phyloP scores from a whole-genome alignment of 2,329 filamentous ascomycete species.

The Xylaria arbuscula region DNA sequence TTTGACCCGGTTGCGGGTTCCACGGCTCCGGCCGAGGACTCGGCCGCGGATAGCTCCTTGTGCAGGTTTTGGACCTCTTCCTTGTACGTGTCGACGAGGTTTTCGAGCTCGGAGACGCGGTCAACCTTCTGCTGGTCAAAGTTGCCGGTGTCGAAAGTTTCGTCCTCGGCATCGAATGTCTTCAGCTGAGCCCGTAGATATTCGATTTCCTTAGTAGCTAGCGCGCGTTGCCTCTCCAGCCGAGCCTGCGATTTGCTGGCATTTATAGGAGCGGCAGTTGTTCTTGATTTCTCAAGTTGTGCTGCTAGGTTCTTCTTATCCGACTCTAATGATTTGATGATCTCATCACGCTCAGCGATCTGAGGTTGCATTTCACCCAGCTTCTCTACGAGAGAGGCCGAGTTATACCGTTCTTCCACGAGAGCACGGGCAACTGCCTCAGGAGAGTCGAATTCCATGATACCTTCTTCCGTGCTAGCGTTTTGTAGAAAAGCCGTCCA shows the following conservation, averaged over 20 bases:
- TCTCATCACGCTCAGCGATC: constrained; percentile 78
- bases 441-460: constrained; percentile 84
- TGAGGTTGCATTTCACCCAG: constrained; percentile 84
- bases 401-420: constrained; percentile 83
- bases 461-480: constrained; percentile 68
- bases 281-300: constrained; percentile 78
- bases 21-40: constrained; percentile 57
- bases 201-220: constrained; percentile 92
- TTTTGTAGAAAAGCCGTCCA: constrained; percentile 89
- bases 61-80: constrained; percentile 80
- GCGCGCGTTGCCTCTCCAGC: constrained; percentile 83
- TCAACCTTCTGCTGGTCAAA: constrained; percentile 79
- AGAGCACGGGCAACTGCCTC: constrained; percentile 88
- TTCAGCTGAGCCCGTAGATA: constrained; percentile 93
- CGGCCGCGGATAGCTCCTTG: constrained; percentile 75
- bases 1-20: constrained; percentile 67
- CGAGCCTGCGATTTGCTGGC: constrained; percentile 77
- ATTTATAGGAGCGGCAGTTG: constrained; percentile 57
- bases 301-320: constrained; percentile 73
- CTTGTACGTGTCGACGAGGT: constrained; percentile 88
- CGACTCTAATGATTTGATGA: constrained; percentile 76
- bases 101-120: constrained; percentile 83
- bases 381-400: constrained; percentile 81
- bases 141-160: constrained; percentile 82
- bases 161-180: constrained; percentile 87